Evolutionary conservation across 306 rosid species (phyloP).

Genomic region (Cicer cuneatum): DNA sequence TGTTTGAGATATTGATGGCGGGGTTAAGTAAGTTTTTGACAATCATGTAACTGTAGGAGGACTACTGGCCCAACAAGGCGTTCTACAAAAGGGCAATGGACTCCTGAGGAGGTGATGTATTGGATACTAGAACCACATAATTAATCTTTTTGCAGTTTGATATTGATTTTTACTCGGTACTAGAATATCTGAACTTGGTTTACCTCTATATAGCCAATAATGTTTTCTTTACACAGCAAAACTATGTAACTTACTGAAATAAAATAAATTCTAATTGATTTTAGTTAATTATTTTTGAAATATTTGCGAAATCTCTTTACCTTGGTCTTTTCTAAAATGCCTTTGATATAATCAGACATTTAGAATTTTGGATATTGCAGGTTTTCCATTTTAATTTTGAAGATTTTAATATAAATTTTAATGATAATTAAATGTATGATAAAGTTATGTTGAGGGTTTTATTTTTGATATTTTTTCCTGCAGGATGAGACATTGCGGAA

Average conservation of each 20-base stretch:
- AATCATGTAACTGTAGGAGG: constrained; percentile 66
- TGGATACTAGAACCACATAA: constrained; percentile 12
- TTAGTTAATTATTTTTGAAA: constrained; percentile 8
- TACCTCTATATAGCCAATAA: constrained; percentile 45
- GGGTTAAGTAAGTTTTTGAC: constrained; percentile 20
- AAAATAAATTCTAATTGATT: constrained; percentile 1
- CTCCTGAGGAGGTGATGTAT: constrained; percentile 80
- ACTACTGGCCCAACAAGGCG: constrained; percentile 99
- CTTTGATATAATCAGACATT: constrained; percentile 10
- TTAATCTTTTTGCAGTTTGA: constrained; percentile 26
- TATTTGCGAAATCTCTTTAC: neutral
- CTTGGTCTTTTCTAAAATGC: neutral
- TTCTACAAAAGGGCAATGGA: constrained; percentile 99
- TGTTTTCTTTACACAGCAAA: constrained; percentile 14
- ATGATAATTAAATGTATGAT: neutral
- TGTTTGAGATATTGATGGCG: constrained; percentile 29
- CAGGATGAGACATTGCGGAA: constrained; percentile 83
- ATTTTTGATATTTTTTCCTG: neutral
- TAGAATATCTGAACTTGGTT: constrained; percentile 8
- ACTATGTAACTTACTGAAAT: neutral
- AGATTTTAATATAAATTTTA: constrained; percentile 3
- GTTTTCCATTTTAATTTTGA: neutral
- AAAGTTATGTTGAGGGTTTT: constrained; percentile 6
- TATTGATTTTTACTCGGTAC: neutral
- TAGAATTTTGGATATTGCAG: neutral